These are phyloP conservation scores for Lachancea meyersii DNA, from an alignment of 805 yeast species.

Conservation along the genomic window DNA sequence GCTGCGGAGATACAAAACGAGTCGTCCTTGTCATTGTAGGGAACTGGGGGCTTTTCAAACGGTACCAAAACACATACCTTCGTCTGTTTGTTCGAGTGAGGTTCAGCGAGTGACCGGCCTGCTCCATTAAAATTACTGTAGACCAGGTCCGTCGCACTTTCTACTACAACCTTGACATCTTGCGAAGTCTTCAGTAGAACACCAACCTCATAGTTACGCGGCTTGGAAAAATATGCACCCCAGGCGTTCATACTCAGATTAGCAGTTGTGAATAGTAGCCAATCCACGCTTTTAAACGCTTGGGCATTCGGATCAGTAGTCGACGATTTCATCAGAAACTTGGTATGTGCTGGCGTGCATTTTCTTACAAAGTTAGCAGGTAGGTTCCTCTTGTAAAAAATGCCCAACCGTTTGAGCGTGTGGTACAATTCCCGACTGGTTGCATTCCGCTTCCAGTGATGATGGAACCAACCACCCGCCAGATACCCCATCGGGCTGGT, in stretches of 20 bases:
- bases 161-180: conserved; percentile 11
- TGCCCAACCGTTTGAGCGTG: conserved; percentile 14
- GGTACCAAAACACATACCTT: conserved; percentile 19
- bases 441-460: conserved; percentile 15
- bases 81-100: background rate
- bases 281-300: conserved; percentile 36
- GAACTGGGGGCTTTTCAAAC: conserved; percentile 17
- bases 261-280: conserved; percentile 71
- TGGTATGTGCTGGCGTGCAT: conserved; percentile 55
- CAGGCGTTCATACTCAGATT: conserved; percentile 76
- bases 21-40: conserved; percentile 16
- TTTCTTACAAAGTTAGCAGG: background rate
- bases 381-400: conserved; percentile 23
- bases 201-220: conserved; percentile 52
- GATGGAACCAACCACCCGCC: conserved; percentile 30
- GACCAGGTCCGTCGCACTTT: conserved; percentile 19
- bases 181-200: conserved; percentile 37
- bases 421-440: conserved; percentile 11
- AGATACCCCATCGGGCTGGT: conserved; percentile 19
- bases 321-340: conserved; percentile 53
- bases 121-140: conserved; percentile 10
- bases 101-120: background rate
- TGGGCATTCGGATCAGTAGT: conserved; percentile 27
- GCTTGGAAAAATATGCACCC: conserved; percentile 44
- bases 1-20: conserved; percentile 18